Evolutionary conservation across 805 yeast genomes (phyloP).

Genomic region (Blastobotrys mokoenaii): DNA sequence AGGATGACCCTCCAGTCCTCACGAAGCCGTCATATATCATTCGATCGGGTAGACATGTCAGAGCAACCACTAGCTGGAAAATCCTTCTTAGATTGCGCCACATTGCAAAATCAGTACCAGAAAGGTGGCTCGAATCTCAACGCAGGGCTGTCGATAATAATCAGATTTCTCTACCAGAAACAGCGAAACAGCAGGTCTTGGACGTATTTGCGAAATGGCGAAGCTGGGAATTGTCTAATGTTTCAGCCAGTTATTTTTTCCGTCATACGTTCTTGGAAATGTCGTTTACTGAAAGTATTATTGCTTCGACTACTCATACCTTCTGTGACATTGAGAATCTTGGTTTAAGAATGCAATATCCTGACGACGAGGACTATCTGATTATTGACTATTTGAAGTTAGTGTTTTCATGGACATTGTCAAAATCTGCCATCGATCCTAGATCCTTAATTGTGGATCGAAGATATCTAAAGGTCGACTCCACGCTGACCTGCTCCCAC

Average conservation of each 20-base stretch:
- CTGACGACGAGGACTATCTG: constrained; percentile 27
- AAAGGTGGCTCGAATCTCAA: constrained; percentile 36
- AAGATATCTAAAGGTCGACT: constrained; percentile 9
- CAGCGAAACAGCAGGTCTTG: constrained; percentile 49
- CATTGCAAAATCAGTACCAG: constrained; percentile 51
- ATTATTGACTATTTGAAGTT: constrained; percentile 26
- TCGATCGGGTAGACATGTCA: constrained; percentile 63
- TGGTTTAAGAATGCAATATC: constrained; percentile 22
- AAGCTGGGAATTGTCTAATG: constrained; percentile 77
- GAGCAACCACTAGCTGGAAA: constrained; percentile 84
- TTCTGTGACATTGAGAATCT: constrained; percentile 24
- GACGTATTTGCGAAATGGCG: constrained; percentile 71
- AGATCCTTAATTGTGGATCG: too few species aligned
- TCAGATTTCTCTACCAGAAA: constrained; percentile 33
- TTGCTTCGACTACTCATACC: constrained; percentile 7
- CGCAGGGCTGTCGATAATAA: constrained; percentile 30
- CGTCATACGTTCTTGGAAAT: constrained; percentile 37
- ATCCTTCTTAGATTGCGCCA: constrained; percentile 72
- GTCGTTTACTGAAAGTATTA: constrained; percentile 12
- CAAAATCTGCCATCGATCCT: too few species aligned
- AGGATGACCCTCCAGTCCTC: constrained; percentile 81
- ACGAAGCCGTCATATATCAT: constrained; percentile 83
- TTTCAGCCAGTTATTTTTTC: constrained; percentile 50
- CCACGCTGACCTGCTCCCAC: constrained; percentile 15
- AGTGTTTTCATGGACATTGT: constrained; percentile 11